These are phyloP conservation scores for Aspergillus nanangensis DNA, from an alignment of 495 filamentous ascomycete species.

Conservation along the genomic window DNA sequence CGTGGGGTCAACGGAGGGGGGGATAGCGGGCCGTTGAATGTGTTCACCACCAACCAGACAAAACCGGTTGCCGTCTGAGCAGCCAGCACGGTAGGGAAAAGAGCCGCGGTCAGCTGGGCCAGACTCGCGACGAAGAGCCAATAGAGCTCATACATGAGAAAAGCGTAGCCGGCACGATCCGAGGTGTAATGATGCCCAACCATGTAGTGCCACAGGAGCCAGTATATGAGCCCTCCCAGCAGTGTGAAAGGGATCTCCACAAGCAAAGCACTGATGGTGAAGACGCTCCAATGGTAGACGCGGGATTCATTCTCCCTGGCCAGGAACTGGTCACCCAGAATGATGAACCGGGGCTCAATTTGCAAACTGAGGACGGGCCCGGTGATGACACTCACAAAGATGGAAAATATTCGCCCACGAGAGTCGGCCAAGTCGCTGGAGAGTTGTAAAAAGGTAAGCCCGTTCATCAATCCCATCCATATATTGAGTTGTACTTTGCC, in stretches of 20 bases:
- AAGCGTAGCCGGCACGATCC: conserved; percentile 10
- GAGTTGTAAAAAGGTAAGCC: conserved; percentile 13
- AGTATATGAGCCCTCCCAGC: conserved; percentile 29
- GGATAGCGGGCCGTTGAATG: conserved; percentile 12
- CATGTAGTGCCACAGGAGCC: conserved; percentile 40
- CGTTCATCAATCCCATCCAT: conserved; percentile 12
- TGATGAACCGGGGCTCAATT: conserved; percentile 39
- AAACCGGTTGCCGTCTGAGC: conserved; percentile 11
- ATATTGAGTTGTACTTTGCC: conserved; percentile 9
- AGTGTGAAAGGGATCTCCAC: conserved; percentile 39
- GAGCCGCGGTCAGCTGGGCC: conserved; percentile 9
- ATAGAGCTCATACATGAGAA: conserved; percentile 13
- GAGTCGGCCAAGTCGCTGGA: conserved; percentile 16
- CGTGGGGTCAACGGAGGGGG: conserved; percentile 5
- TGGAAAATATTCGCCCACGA: conserved; percentile 12
- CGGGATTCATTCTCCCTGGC: conserved; percentile 33
- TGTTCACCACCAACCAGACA: conserved; percentile 15
- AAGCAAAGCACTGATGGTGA: conserved; percentile 32
- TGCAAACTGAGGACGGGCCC: conserved; percentile 30
- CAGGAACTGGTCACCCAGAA: conserved; percentile 30
- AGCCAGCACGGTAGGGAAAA: conserved; percentile 8
- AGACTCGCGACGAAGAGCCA: conserved; percentile 11
- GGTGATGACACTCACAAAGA: conserved; percentile 24
- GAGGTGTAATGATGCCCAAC: conserved; percentile 9
- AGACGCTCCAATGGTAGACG: conserved; percentile 42